Evolutionary conservation across 1,284 basidiomycete species (phyloP).

Genomic region (Austropuccinia psidii): DNA sequence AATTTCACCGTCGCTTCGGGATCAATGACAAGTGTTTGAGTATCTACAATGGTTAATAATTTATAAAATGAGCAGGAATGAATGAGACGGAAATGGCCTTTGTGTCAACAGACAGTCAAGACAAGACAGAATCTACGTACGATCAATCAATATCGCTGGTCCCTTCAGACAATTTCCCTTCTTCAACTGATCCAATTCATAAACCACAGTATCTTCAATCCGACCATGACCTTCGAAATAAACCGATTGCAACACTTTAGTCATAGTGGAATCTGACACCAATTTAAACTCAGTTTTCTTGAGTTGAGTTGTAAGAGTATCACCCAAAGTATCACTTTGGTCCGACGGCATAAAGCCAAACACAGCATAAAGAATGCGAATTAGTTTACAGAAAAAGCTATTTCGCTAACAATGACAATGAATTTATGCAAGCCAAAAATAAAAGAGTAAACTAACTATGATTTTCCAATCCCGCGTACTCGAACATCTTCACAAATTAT

Average conservation of each 20-base stretch:
- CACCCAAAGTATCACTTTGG: neutral
- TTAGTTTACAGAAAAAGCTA: neutral
- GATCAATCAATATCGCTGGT: conserved; percentile 29
- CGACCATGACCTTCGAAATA: conserved; percentile 15
- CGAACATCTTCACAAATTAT: conserved; percentile 34
- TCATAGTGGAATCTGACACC: neutral
- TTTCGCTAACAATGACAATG: neutral
- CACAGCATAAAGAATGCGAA: neutral
- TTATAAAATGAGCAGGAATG: neutral
- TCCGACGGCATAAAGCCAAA: neutral
- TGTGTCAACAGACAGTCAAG: no score
- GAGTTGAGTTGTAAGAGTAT: neutral
- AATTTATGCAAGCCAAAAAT: neutral
- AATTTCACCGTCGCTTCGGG: conserved; percentile 4
- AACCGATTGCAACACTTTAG: neutral
- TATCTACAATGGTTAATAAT: neutral
- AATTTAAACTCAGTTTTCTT: neutral
- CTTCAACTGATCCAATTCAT: neutral
- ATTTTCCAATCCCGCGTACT: conserved; percentile 32
- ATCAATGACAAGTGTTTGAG: conserved; percentile 28
- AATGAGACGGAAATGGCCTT: neutral
- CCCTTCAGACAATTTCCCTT: conserved; percentile 4
- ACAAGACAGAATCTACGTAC: neutral
- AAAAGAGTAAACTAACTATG: neutral
- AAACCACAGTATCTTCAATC: neutral